These are phyloP conservation scores for Grifola frondosa DNA, from an alignment of 1,284 basidiomycete species.

Conservation along the genomic window DNA sequence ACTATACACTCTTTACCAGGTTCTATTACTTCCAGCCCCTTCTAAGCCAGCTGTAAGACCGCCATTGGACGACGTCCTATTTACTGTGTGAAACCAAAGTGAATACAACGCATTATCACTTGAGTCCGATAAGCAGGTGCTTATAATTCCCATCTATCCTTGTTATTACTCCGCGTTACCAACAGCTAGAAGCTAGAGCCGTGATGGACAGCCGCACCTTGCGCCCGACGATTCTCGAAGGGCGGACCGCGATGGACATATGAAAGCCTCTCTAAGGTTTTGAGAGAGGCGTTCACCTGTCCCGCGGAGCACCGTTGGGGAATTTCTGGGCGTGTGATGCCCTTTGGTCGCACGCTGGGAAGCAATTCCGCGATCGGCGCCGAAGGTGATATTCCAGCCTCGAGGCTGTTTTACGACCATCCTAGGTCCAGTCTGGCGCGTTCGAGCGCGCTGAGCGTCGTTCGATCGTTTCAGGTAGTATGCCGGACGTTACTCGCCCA, in stretches of 20 bases:
- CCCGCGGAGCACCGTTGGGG: too few species aligned
- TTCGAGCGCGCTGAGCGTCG: too few species aligned
- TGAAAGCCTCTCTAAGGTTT: slow-evolving; percentile 8
- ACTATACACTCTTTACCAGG: slow-evolving; percentile 17
- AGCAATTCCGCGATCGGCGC: too few species aligned
- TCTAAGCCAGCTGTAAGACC: slow-evolving; percentile 17
- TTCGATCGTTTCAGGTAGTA: too few species aligned
- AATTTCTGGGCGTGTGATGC: too few species aligned
- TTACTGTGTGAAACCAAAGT: slow-evolving; percentile 17
- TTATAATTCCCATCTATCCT: slow-evolving; percentile 14
- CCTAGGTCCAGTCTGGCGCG: too few species aligned
- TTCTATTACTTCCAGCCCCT: slow-evolving; percentile 19
- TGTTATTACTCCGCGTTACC: slow-evolving; percentile 18
- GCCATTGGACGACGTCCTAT: slow-evolving; percentile 19
- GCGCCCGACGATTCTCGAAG: slow-evolving; percentile 16
- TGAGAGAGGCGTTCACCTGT: slow-evolving; percentile 8
- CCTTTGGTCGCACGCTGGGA: too few species aligned
- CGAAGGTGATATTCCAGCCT: too few species aligned
- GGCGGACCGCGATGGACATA: slow-evolving; percentile 15
- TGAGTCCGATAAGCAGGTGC: slow-evolving; percentile 13
- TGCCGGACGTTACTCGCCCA: too few species aligned
- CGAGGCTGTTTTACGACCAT: too few species aligned
- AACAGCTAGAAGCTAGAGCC: slow-evolving; percentile 19
- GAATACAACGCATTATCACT: slow-evolving; percentile 15
- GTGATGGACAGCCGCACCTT: slow-evolving; percentile 19